phyloP scores from a whole-genome alignment of 257 asterid species.

The Solanum microdontum region DNA sequence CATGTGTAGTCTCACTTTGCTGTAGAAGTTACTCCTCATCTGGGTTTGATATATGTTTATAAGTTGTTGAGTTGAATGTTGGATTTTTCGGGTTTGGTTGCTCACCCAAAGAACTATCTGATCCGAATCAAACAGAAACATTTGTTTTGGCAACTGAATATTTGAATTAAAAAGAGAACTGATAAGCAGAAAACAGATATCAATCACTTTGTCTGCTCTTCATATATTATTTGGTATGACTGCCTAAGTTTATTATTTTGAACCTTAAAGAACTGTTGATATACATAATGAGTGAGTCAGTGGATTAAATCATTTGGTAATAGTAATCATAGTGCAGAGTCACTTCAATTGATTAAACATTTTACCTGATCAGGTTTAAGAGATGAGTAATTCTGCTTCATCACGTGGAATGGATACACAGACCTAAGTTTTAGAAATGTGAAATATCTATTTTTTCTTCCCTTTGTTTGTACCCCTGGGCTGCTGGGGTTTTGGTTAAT shows the following conservation, averaged over 20 bases:
- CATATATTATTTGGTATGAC: neutral
- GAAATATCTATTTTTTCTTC: neutral
- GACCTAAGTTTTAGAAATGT: neutral
- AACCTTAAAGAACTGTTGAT: neutral
- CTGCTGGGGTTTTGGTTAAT: neutral
- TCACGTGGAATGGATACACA: neutral
- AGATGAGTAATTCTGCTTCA: neutral
- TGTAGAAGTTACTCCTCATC: neutral
- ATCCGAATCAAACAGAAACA: neutral
- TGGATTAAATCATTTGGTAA: neutral
- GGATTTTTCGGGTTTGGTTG: slow-evolving; percentile 7
- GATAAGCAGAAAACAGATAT: neutral
- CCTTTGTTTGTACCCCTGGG: neutral
- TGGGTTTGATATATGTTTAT: neutral
- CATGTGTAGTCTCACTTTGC: neutral
- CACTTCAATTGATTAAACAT: neutral
- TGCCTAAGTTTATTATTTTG: neutral
- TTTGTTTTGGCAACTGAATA: neutral
- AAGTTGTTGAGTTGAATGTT: slow-evolving; percentile 8
- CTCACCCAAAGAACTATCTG: slow-evolving; percentile 3
- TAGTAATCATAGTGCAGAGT: neutral
- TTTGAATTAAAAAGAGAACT: neutral
- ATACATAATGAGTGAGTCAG: neutral
- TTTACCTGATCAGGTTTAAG: neutral
- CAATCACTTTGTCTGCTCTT: neutral